Percentiles rank a stretch among this genome's conserved stretches.
Conservation (phyloP, 1,284 basidiomycete genomes). For the Gymnopus androsaceus region DNA sequence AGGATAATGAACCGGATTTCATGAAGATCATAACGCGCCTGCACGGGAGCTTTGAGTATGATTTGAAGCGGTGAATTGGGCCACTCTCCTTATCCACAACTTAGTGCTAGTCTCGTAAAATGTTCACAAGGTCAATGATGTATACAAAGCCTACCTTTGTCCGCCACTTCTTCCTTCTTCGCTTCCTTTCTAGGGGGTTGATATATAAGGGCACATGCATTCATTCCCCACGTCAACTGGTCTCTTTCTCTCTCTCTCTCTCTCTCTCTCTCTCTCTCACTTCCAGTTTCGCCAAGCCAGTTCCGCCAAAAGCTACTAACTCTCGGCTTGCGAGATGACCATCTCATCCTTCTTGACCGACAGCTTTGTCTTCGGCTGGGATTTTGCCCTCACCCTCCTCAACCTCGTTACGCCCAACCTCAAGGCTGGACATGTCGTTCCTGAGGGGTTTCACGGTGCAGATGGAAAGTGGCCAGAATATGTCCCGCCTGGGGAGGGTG, state of each 20-base stretch:
- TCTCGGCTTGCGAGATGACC: neutral
- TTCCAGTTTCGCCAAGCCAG: too few relatives aligned
- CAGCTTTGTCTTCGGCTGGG: constrained; percentile 48
- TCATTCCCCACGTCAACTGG: too few relatives aligned
- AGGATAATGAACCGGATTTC: constrained; percentile 77
- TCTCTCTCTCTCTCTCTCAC: too few relatives aligned
- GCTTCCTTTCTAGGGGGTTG: too few relatives aligned
- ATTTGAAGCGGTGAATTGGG: constrained; percentile 50
- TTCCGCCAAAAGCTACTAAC: too few relatives aligned
- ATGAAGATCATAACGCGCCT: constrained; percentile 72
- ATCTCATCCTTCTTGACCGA: neutral
- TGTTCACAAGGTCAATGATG: too few relatives aligned
- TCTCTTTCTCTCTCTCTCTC: too few relatives aligned
- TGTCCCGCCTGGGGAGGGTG: constrained; percentile 53
- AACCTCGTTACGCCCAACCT: constrained; percentile 58
- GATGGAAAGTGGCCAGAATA: constrained; percentile 74
- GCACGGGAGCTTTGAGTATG: constrained; percentile 67
- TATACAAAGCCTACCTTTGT: too few relatives aligned
- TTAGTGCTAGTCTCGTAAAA: too few relatives aligned
- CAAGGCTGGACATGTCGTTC: constrained; percentile 54
- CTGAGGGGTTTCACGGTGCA: constrained; percentile 55
- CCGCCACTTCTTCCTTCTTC: too few relatives aligned
- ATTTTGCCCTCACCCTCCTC: constrained; percentile 50
- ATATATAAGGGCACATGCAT: too few relatives aligned
- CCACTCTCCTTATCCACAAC: neutral